Conservation (phyloP, 2,329 filamentous ascomycete species). For the Cadophora malorum region DNA sequence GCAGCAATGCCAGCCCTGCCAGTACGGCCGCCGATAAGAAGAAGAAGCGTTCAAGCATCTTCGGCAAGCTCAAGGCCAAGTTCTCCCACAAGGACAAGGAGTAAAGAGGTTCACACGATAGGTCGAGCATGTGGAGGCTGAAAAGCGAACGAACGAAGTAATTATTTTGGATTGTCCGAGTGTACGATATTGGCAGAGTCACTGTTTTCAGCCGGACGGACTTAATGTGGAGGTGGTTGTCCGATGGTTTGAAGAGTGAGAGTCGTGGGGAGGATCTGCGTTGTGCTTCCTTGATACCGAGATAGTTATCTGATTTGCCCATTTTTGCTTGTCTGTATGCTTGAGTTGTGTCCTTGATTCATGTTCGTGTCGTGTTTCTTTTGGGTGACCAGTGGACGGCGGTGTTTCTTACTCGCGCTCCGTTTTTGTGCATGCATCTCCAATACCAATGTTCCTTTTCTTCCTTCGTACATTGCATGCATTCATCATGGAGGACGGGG, state of each 20-base stretch:
- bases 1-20: slow-evolving; percentile 40
- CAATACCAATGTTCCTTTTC: slow-evolving; percentile 29
- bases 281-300: slow-evolving; percentile 28
- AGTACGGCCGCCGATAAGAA: slow-evolving; percentile 44
- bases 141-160: slow-evolving; percentile 19
- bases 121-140: background rate
- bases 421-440: slow-evolving; percentile 18
- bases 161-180: slow-evolving; percentile 27
- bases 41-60: slow-evolving; percentile 47
- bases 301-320: slow-evolving; percentile 17
- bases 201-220: background rate
- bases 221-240: slow-evolving; percentile 26
- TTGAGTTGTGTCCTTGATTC: slow-evolving; percentile 12
- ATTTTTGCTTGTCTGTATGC: slow-evolving; percentile 22
- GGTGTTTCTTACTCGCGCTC: background rate
- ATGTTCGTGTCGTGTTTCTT: slow-evolving; percentile 6
- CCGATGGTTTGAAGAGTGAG: background rate
- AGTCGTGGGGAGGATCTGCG: slow-evolving; percentile 6
- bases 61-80: slow-evolving; percentile 59
- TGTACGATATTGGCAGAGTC: slow-evolving; percentile 40
- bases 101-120: slow-evolving; percentile 21
- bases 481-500: no score
- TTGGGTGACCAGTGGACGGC: background rate
- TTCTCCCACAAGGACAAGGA: slow-evolving; percentile 45
- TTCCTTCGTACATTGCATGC: background rate